Evolutionary conservation across 192 early-diverging fungal species (phyloP), one percentile per base, ranked within the genome.

Genomic region (Chytriomyces confervae): DNA sequence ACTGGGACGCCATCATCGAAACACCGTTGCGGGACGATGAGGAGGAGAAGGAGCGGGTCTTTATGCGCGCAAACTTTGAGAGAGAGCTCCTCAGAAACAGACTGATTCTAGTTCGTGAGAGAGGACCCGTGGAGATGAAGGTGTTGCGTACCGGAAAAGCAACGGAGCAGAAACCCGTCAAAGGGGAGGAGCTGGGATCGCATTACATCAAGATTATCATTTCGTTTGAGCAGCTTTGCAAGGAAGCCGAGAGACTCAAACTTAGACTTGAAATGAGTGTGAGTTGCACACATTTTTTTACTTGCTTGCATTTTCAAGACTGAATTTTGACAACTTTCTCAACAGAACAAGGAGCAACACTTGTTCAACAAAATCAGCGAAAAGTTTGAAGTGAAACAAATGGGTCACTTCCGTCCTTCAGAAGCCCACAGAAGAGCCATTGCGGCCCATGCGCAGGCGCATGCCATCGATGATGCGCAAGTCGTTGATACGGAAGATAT

Each of bases 1-100:
- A 81, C 48, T 82, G 77, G 69, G 85, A 86, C 70, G 79, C 83
- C 48, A 62, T 81, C 43, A 47, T 83, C 7, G 66, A 84, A 43
- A 18, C 7, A 9, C 24, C 66, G 44, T 29, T 50, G 8, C 45
- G 24, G 10, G 68, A 49, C 62, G 50, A 50, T 45, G 50, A 48
- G 20, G 76, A 77, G 16, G 67, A 68, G 10, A 10, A 29, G 10
- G 63, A 76, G 45, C 68, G 69, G 23, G 11, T 44, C 7, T 45
- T 65, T 6, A 20, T 44, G 20, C 72, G 79, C 24, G 66, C 64
- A 0, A 24, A 63, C 48, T 84, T 80, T 71, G 79, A 81, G 62
- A 51, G 72, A 16, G 82, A 81, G 53, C 65, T 84, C 10, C 76
- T 84, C 0, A n/a, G 63, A 29, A 69, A 80, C 47, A 69, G 72